phyloP scores from a whole-genome alignment of 2,329 filamentous ascomycete species.

The Coniochaeta sp. region DNA sequence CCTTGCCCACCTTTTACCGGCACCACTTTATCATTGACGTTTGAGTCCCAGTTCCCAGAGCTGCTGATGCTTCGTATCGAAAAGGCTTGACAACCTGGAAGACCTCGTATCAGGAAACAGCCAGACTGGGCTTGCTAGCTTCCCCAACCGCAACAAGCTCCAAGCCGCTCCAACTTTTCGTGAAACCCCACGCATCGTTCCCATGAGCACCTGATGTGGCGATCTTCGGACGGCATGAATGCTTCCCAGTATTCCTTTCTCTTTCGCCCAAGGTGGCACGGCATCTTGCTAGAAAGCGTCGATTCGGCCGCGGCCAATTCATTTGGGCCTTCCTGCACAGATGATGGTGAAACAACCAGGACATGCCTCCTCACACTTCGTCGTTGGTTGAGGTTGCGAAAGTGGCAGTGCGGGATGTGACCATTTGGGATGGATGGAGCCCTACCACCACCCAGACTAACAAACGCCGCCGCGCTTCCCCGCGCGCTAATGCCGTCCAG shows the following conservation, averaged over 20 bases:
- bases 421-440: background rate
- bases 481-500: background rate
- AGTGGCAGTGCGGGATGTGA: background rate
- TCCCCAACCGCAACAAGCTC: background rate
- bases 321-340: background rate
- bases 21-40: no score
- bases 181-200: background rate
- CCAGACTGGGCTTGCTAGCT: background rate
- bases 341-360: background rate
- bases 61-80: background rate
- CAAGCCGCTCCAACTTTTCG: background rate
- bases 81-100: background rate
- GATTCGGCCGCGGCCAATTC: background rate
- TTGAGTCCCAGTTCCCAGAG: no score
- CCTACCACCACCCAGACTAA: background rate
- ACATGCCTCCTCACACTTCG: background rate
- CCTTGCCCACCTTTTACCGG: no score
- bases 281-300: background rate
- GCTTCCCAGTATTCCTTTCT: background rate
- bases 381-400: background rate
- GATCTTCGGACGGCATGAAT: background rate
- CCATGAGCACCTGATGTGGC: background rate
- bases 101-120: background rate
- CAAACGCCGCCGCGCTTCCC: background rate
- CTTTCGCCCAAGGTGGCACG: background rate